Percentiles rank a stretch among this genome's conserved stretches.
Evolutionary conservation across 1,139 yeast genomes (phyloP).

Genomic region (Yamadazyma triangularis): DNA sequence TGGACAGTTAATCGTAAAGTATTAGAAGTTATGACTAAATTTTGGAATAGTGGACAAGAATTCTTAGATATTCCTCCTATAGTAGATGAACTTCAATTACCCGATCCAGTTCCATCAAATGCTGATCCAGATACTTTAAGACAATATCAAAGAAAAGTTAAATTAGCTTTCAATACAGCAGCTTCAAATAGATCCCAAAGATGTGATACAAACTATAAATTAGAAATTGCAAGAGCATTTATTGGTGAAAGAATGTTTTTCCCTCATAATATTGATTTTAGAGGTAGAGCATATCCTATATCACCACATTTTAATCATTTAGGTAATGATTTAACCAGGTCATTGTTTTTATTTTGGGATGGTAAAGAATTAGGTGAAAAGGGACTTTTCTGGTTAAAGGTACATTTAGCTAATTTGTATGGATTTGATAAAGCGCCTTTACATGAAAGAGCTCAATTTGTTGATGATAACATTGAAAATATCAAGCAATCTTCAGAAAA

Average conservation of each 20-base stretch:
- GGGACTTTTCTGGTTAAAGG: conserved; percentile 85
- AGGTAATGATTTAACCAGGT: conserved; percentile 89
- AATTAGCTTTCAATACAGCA: conserved; percentile 53
- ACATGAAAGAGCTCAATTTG: conserved; percentile 67
- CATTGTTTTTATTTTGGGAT: conserved; percentile 82
- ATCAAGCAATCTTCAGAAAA: conserved; percentile 64
- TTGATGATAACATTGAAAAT: conserved; percentile 62
- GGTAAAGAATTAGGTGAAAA: conserved; percentile 71
- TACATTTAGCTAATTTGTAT: conserved; percentile 82
- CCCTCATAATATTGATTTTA: conserved; percentile 91
- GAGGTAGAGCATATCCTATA: conserved; percentile 95
- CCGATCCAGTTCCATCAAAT: conserved; percentile 60
- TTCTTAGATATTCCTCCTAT: conserved; percentile 79
- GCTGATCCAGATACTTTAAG: conserved; percentile 70
- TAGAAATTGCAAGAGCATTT: conserved; percentile 93
- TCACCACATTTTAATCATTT: conserved; percentile 78
- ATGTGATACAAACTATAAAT: conserved; percentile 88
- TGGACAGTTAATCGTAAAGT: conserved; percentile 86
- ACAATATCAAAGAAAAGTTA: conserved; percentile 63
- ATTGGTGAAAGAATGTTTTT: conserved; percentile 85
- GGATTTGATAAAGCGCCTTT: conserved; percentile 86
- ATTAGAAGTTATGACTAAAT: conserved; percentile 63
- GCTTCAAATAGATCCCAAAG: conserved; percentile 76
- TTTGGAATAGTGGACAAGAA: conserved; percentile 83
- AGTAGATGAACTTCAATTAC: conserved; percentile 50